Evolutionary conservation across 179 eudicot species (phyloP), one percentile per base, ranked within the genome.

Genomic region (Corrigiola litoralis): DNA sequence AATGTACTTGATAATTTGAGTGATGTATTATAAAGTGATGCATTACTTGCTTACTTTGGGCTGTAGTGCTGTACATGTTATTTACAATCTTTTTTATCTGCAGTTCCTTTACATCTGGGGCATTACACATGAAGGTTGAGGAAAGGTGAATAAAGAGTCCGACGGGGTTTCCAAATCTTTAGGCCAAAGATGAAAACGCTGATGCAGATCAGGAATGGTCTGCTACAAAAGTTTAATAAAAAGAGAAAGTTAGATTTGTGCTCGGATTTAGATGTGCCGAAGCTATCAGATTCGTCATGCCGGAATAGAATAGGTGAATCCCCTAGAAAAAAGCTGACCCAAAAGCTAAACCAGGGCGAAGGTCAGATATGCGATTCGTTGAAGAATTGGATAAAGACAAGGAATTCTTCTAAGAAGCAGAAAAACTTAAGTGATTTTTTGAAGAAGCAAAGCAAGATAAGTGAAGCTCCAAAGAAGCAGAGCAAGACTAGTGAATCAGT

Each of bases 201-300:
- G 52, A 63, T 70, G 68, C 75, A 69, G 58, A 71, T 67, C 60
- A 66, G 76, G 55, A 64, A 70, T 46, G 78, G 63, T 57, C 28
- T 46, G 14, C 60, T 58, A 25, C 51, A 47, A 56, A 76, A 66
- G 60, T 69, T 65, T 18, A 53, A 63, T 53, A 72, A 80, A 67
- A 78, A 63, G 69, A 69, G 37, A 37, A 77, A 71, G 23, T 52
- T 51, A 6, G 69, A 61, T 17, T 23, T 77, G 27, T n/a, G 70
- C 16, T 56, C 66, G 64, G 56, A 41, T 27, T 40, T 78, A 27
- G 54, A 36, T 4, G 5, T 64, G 7, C 36, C 70, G 55, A 74
- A 72, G 70, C 62, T 48, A 74, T 65, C 16, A 9, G 63, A 58
- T 37, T 37, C 58, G 8, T 49, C 31, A 44, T 59, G 47, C 66